A percentile compares a stretch with the other conserved stretches of the same genome.
phyloP scores from a whole-genome alignment of 345 rosid genomes.

The Erodium maritimum region DNA sequence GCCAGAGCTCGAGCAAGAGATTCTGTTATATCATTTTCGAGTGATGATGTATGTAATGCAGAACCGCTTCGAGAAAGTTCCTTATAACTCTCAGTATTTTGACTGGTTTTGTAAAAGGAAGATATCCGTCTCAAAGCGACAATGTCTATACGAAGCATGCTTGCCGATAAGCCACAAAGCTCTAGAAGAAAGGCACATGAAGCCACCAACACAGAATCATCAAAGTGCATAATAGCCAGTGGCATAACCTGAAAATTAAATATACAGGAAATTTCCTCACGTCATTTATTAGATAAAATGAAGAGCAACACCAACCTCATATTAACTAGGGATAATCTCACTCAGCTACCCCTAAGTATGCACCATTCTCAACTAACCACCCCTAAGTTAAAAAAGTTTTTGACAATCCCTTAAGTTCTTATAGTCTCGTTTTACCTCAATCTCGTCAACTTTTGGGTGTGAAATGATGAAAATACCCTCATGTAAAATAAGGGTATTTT shows the following conservation, averaged over 20 bases:
- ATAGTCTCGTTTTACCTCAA: too few species aligned
- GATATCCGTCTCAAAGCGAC: slow-evolving; percentile 79
- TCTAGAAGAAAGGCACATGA: slow-evolving; percentile 78
- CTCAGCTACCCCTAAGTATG: too few species aligned
- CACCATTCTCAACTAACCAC: too few species aligned
- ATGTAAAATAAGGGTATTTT: too few species aligned
- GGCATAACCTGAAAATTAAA: slow-evolving; percentile 58
- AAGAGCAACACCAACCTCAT: neutral
- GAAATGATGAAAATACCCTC: too few species aligned
- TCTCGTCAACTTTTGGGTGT: too few species aligned
- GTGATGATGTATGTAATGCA: slow-evolving; percentile 39
- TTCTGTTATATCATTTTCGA: slow-evolving; percentile 50
- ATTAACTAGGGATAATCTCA: too few species aligned
- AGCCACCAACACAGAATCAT: slow-evolving; percentile 72
- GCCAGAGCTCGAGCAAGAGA: slow-evolving; percentile 86
- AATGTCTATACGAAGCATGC: slow-evolving; percentile 70
- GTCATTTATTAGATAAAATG: neutral
- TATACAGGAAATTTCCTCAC: slow-evolving; percentile 1
- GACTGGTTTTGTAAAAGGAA: slow-evolving; percentile 47
- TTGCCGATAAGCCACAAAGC: slow-evolving; percentile 85
- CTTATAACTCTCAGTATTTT: slow-evolving; percentile 28
- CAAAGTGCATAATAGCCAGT: slow-evolving; percentile 79
- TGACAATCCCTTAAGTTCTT: too few species aligned
- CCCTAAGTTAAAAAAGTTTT: too few species aligned
- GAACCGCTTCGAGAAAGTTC: slow-evolving; percentile 50